Conservation (phyloP, 148 eudicot genomes). For the Bassia scoparia region DNA sequence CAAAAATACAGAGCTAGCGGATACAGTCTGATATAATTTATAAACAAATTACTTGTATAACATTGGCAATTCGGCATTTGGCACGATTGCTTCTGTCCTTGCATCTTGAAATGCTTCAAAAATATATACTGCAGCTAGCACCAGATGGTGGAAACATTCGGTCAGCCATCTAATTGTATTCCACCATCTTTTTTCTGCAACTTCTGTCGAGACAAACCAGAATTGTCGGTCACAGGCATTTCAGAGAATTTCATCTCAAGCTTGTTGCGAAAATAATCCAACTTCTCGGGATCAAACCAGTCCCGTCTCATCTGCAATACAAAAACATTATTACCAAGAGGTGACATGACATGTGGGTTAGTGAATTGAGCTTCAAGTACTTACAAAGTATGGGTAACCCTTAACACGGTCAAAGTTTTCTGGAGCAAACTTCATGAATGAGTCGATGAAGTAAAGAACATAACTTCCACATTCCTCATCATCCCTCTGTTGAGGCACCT, state of each 20-base stretch:
- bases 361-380: slow-evolving; percentile 17
- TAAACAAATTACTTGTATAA: too few species aligned
- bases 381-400: slow-evolving; percentile 50
- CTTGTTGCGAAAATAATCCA: slow-evolving; percentile 35
- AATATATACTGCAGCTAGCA: not conserved
- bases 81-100: slow-evolving; percentile 10
- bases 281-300: slow-evolving; percentile 46
- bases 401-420: slow-evolving; percentile 36
- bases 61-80: too few species aligned
- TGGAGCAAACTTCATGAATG: slow-evolving; percentile 45
- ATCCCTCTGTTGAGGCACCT: slow-evolving; percentile 67
- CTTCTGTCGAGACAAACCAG: not conserved
- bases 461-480: slow-evolving; percentile 45
- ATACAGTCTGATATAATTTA: not conserved
- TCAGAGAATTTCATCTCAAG: slow-evolving; percentile 32
- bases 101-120: slow-evolving; percentile 1
- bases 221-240: not conserved
- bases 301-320: slow-evolving; percentile 39
- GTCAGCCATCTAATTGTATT: slow-evolving; percentile 16
- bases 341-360: not conserved
- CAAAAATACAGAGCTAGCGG: not conserved
- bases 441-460: slow-evolving; percentile 53
- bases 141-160: not conserved
- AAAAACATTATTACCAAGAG: not conserved
- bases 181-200: not conserved